These are phyloP conservation scores for Pyracantha coccinea DNA, from an alignment of 331 rosid genomes.

Conservation along the genomic window DNA sequence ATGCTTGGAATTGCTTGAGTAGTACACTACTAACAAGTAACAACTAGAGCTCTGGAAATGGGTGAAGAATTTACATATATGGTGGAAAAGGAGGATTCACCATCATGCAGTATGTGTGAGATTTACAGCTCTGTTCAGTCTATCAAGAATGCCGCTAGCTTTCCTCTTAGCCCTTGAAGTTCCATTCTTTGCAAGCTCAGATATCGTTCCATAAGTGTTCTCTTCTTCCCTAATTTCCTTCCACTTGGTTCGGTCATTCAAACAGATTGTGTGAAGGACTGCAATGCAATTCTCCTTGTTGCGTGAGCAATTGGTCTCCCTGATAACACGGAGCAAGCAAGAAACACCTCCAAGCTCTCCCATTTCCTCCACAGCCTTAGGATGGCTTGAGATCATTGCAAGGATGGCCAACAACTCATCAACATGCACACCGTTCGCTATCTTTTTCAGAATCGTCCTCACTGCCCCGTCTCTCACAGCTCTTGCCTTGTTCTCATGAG, in stretches of 20 bases:
- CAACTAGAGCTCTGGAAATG: constrained; percentile 1
- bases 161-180: constrained; percentile 91
- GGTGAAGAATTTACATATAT: constrained; percentile 40
- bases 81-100: constrained; percentile 4
- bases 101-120: constrained; percentile 74
- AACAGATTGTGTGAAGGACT: constrained; percentile 60
- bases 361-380: constrained; percentile 66
- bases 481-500: constrained; percentile 72
- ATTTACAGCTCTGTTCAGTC: constrained; percentile 70
- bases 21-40: not conserved
- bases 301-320: constrained; percentile 60
- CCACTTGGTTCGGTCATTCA: constrained; percentile 63
- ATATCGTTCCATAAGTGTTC: constrained; percentile 47
- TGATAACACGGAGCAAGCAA: constrained; percentile 49
- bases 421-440: constrained; percentile 32
- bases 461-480: constrained; percentile 69
- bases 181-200: constrained; percentile 70
- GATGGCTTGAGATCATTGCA: constrained; percentile 67
- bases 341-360: constrained; percentile 70
- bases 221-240: constrained; percentile 80
- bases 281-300: constrained; percentile 81
- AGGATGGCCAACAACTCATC: constrained; percentile 78
- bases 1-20: constrained; percentile 7
- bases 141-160: constrained; percentile 84
- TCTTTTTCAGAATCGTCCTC: constrained; percentile 49